Evolutionary conservation across 2,329 filamentous ascomycete species (phyloP).

Genomic region (Cadophora gregata): DNA sequence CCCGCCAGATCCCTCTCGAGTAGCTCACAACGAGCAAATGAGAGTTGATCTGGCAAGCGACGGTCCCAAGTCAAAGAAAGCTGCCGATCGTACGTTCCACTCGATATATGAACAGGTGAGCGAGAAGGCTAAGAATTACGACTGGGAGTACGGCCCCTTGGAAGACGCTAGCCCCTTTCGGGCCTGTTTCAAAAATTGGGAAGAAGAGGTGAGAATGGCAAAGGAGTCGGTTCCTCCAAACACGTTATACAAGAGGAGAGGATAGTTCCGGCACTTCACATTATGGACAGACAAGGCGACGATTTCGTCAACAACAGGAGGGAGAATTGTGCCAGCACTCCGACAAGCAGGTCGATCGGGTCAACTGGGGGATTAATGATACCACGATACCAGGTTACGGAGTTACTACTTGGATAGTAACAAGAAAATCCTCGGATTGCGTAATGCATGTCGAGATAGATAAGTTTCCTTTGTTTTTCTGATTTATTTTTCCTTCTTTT

Average conservation of each 20-base stretch:
- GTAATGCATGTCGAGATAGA: neutral
- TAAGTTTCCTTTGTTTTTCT: neutral
- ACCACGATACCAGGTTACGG: neutral
- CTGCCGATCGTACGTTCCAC: too few species aligned
- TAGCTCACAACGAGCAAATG: neutral
- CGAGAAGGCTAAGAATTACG: neutral
- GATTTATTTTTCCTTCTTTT: neutral
- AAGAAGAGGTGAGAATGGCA: neutral
- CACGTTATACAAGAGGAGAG: neutral
- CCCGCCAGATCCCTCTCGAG: neutral
- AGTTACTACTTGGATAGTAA: neutral
- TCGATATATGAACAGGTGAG: too few species aligned
- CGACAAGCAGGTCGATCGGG: neutral
- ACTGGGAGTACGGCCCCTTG: too few species aligned
- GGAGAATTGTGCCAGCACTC: neutral
- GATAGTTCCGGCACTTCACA: neutral
- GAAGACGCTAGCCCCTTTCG: too few species aligned
- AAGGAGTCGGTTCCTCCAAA: too few species aligned
- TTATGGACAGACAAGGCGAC: neutral
- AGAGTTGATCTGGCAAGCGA: neutral
- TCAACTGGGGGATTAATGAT: neutral
- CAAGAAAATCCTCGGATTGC: neutral
- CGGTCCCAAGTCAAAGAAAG: neutral
- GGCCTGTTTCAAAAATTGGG: too few species aligned
- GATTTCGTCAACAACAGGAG: too few species aligned